Evolutionary conservation across 2,329 filamentous ascomycete species (phyloP), one percentile per base, ranked within the genome.

Genomic region (Exophiala spinifera): DNA sequence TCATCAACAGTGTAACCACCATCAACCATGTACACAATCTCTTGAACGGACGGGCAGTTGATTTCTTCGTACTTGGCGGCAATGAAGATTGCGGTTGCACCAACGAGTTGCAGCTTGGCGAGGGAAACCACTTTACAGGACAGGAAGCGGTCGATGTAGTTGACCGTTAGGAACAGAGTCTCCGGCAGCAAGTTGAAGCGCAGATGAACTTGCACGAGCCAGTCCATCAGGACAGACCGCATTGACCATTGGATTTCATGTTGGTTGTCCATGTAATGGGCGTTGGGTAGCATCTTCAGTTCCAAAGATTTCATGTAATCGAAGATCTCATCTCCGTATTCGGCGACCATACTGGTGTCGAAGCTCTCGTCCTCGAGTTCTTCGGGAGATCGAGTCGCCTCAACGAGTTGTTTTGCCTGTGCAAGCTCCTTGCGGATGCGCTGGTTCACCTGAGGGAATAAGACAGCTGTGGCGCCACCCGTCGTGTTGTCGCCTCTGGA

Each of bases 231-330:
- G 19, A 97, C 90, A 4, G 91, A 87, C 44, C 94, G 89, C 94
- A 97, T 99, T 2, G 91, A 96, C 94, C 94, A 99, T 69, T 96
- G 89, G 53, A 99, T 95, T 72, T 97, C 92, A n/a, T 87, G 86
- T 71, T 99, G 94, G 62, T 88, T 85, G 59, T 96, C 90, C 92
- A 99, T 99, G 78, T 99, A 99, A 69, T 94, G 84, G 3, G 90
- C 80, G 66, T 94, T 91, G 1, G 94, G 94, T 37, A 91, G 79
- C 83, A 96, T 88, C 63, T 79, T 85, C 69, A 79, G 82, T 85
- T 99, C 94, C 48, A 96, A 84, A 54, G 88, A 80, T 49, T 83
- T 84, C 88, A 97, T 90, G 74, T 97, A 96, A 21, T 83, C 79
- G 66, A 97, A 96, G 64, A 99, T 97, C 66, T 99, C 94, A 14